Evolutionary conservation across 2,329 filamentous ascomycete genomes (phyloP), one percentile per base, ranked within the genome.

Genomic region (Pseudocercospora fijiensis): DNA sequence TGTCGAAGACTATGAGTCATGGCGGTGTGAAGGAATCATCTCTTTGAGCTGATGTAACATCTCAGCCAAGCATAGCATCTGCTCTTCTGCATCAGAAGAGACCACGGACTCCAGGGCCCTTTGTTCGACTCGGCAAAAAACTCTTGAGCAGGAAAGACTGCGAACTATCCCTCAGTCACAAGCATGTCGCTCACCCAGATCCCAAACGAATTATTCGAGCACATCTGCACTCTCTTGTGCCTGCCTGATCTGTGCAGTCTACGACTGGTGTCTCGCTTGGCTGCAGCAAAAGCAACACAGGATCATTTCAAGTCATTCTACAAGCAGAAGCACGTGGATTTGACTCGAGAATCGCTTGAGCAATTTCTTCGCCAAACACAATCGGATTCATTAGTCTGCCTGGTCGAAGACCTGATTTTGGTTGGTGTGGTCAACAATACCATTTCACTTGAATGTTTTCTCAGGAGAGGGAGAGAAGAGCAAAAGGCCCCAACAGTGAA

Each of bases 221-320:
- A 37, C 33, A 37, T 37, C 33, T 37, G 33, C 33, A 37, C 33
- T 37, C n/a, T 37, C 33, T n/a, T 37, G 33, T 37, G 33, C 33
- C 33, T 37, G 33, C 33, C 33, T 37, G 18, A 62, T 62, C 13
- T 62, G 55, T 58, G 43, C 60, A 37, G 33, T 20, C 47, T 62
- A 4, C 45, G 60, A n/a, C 45, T 62, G n/a, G 55, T 37, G 27
- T 58, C 52, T 47, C 60, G 60, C 20, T 58, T 56, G 28, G n/a
- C 45, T 53, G 55, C 55, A 6, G 57, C 60, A 43, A 62, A 62
- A 43, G 55, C 60, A 20, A 53, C 60, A 5, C 60, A 62, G 28
- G 60, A 62, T 18, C 60, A 58, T 49, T 62, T 62, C 18, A 33
- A 37, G 16, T 57, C 60, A 3, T 62, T 58, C 55, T 62, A 58